These are phyloP conservation scores for Tribonema minus DNA, from an alignment of 108 stramenopile genomes.

Conservation along the genomic window DNA sequence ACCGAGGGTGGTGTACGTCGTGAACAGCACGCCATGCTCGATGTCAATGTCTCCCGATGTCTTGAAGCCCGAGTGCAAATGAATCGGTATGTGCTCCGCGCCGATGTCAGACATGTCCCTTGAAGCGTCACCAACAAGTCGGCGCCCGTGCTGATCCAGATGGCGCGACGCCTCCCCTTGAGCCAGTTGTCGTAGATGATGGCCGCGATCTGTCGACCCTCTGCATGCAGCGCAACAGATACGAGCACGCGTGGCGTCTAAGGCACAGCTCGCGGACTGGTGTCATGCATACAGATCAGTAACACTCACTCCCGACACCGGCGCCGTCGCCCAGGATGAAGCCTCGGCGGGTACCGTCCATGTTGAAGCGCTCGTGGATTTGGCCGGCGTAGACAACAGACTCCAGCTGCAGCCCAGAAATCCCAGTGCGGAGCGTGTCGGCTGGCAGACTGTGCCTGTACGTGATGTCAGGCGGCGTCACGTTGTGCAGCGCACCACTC, in stretches of 20 bases:
- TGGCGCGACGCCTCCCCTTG: conserved; percentile 2
- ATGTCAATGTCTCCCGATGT: neutral
- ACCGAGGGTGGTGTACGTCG: conserved; percentile 20
- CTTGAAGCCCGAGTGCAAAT: too few relatives aligned
- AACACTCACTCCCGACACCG: conserved; percentile 75
- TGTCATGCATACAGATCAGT: too few relatives aligned
- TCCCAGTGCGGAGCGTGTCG: neutral
- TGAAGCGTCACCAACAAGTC: conserved; percentile 6
- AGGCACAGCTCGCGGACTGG: too few relatives aligned
- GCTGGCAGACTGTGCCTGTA: conserved; percentile 12
- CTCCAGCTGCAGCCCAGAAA: conserved; percentile 13
- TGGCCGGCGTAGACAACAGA: conserved; percentile 23
- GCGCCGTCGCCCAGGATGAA: conserved; percentile 80
- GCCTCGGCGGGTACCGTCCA: conserved; percentile 48
- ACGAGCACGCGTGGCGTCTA: too few relatives aligned
- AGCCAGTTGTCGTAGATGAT: conserved; percentile 24
- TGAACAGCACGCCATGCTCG: conserved; percentile 14
- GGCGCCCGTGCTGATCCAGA: conserved; percentile 22
- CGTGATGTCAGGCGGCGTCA: conserved; percentile 14
- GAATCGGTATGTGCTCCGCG: too few relatives aligned
- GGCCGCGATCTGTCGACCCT: conserved; percentile 53
- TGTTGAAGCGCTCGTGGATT: neutral
- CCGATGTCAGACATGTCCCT: too few relatives aligned
- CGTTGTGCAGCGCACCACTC: neutral
- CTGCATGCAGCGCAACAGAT: too few relatives aligned